Conservation (phyloP, 2,329 filamentous ascomycete genomes). For the Arthroderma sp. region DNA sequence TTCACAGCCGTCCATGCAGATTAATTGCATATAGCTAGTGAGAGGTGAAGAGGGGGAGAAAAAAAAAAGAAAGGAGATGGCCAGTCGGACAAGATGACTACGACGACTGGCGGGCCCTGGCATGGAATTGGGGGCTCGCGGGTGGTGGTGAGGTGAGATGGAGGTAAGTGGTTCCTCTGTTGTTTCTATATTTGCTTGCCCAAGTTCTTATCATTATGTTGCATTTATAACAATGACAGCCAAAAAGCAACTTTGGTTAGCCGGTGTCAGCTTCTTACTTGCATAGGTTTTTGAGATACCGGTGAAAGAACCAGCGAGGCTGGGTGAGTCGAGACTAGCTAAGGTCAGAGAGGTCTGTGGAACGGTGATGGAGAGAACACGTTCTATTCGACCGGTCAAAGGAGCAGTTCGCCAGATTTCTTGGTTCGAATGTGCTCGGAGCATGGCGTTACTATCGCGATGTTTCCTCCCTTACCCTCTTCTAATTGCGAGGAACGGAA, state of each 20-base stretch:
- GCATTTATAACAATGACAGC: neutral
- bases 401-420: neutral
- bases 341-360: no score
- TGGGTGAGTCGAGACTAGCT: neutral
- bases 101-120: neutral
- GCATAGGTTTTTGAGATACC: neutral
- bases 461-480: neutral
- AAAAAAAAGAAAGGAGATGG: neutral
- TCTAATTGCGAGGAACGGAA: neutral
- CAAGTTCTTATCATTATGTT: neutral
- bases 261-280: neutral
- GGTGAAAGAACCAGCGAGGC: neutral
- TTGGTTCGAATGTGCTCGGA: neutral
- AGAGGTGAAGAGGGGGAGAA: neutral
- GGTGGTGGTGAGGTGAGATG: neutral
- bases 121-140: neutral
- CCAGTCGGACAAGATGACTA: neutral
- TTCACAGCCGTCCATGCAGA: neutral
- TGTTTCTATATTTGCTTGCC: neutral
- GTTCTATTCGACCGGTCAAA: neutral
- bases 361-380: neutral
- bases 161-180: neutral
- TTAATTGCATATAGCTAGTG: neutral
- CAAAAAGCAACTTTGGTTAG: conserved; percentile 1
- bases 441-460: neutral